A percentile compares a stretch with the other conserved stretches of the same genome.
These are phyloP conservation scores for Penicillium taxi DNA, from an alignment of 495 filamentous ascomycete species.

Conservation along the genomic window DNA sequence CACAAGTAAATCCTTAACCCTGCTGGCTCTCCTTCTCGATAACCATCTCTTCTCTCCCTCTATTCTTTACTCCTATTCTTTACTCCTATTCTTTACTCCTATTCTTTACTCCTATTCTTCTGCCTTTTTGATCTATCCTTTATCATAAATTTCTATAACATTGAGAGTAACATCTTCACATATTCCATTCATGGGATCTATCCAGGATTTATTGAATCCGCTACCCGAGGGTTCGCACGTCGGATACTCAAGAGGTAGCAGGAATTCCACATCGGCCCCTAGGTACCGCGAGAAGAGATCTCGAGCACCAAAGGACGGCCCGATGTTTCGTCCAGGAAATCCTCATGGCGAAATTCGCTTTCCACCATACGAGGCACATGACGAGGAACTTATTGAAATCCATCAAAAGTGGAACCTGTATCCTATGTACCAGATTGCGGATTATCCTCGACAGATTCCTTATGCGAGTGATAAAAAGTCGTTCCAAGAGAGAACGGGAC, in stretches of 20 bases:
- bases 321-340: constrained; percentile 49
- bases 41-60: constrained; percentile 2
- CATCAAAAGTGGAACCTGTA: constrained; percentile 55
- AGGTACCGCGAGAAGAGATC: constrained; percentile 27
- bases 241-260: neutral
- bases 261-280: neutral
- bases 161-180: neutral
- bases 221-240: constrained; percentile 15
- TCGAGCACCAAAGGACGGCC: constrained; percentile 53
- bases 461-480: constrained; percentile 90
- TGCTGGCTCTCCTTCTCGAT: no score
- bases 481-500: constrained; percentile 74
- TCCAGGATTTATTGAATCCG: constrained; percentile 27
- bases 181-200: constrained; percentile 23
- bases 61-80: constrained; percentile 1
- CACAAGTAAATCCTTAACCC: no score
- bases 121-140: constrained; percentile 14
- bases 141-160: neutral
- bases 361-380: constrained; percentile 55
- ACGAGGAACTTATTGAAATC: constrained; percentile 45
- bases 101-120: constrained; percentile 5
- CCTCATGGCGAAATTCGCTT: constrained; percentile 58
- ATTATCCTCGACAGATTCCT: constrained; percentile 71
- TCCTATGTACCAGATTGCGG: constrained; percentile 59
- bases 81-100: constrained; percentile 1